Conservation (phyloP, 257 asterid species). For the Solanum clarkiae region DNA sequence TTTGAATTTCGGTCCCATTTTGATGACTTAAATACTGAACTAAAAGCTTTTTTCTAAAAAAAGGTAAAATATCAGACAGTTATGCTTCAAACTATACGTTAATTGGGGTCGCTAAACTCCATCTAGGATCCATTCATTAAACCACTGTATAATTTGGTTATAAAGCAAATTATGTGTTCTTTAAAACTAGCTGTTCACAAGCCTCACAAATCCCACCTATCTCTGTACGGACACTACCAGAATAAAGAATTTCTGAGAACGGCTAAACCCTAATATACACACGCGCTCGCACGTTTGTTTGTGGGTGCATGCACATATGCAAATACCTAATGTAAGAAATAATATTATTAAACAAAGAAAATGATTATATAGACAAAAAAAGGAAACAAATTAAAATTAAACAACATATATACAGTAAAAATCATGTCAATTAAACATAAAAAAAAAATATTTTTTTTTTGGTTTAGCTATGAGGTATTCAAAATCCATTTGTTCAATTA, state of each 20-base stretch:
- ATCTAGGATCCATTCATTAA: not conserved
- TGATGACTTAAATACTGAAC: not conserved
- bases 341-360: not conserved
- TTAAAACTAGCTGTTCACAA: not conserved
- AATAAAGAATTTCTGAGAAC: not conserved
- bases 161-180: not conserved
- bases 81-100: not conserved
- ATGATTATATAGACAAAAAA: not conserved
- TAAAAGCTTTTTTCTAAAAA: not conserved
- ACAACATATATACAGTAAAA: not conserved
- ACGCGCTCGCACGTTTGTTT: not conserved
- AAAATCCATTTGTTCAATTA: not conserved
- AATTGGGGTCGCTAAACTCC: not conserved
- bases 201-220: not conserved
- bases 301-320: not conserved
- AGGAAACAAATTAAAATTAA: not conserved
- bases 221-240: not conserved
- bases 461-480: not conserved
- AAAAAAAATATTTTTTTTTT: not conserved
- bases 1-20: not conserved
- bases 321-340: not conserved
- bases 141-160: not conserved
- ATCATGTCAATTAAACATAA: not conserved
- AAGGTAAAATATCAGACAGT: not conserved
- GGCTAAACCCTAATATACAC: too few species aligned